Conservation (phyloP, 306 rosid genomes). For the Cucumis hystrix region DNA sequence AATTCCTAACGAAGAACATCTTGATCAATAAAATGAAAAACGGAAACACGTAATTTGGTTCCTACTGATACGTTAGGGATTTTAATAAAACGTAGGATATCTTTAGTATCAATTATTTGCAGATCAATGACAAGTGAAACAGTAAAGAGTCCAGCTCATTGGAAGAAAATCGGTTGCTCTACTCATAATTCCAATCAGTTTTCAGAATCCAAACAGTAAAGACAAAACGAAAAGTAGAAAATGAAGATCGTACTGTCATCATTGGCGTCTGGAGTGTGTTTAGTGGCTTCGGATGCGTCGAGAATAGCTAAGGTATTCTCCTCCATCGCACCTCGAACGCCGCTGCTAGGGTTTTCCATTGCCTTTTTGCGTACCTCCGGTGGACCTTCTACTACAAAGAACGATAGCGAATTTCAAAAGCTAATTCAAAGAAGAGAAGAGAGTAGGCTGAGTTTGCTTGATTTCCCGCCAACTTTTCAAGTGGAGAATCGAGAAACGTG, state of each 20-base stretch:
- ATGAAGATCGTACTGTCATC: slow-evolving; percentile 38
- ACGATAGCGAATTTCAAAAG: neutral
- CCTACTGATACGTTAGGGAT: neutral
- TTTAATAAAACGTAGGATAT: neutral
- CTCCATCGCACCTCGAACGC: slow-evolving; percentile 27
- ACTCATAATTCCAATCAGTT: neutral
- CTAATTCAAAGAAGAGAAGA: neutral
- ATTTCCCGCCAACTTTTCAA: neutral
- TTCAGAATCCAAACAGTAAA: neutral
- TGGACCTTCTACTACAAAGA: neutral
- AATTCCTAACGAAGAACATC: slow-evolving; percentile 26
- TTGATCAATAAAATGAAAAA: neutral
- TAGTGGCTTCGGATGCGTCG: slow-evolving; percentile 36
- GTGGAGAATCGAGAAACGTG: neutral
- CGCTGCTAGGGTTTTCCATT: slow-evolving; percentile 36
- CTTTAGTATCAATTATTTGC: neutral
- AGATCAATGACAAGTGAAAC: neutral
- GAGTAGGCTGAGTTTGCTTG: neutral
- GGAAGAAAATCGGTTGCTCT: neutral
- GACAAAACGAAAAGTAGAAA: neutral
- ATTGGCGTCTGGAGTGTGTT: slow-evolving; percentile 50
- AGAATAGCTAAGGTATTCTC: slow-evolving; percentile 63
- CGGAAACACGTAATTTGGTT: neutral
- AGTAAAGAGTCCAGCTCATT: no score
- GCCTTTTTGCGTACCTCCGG: neutral